Conservation (phyloP, 768 basidiomycete genomes). For the Trametes cingulata region DNA sequence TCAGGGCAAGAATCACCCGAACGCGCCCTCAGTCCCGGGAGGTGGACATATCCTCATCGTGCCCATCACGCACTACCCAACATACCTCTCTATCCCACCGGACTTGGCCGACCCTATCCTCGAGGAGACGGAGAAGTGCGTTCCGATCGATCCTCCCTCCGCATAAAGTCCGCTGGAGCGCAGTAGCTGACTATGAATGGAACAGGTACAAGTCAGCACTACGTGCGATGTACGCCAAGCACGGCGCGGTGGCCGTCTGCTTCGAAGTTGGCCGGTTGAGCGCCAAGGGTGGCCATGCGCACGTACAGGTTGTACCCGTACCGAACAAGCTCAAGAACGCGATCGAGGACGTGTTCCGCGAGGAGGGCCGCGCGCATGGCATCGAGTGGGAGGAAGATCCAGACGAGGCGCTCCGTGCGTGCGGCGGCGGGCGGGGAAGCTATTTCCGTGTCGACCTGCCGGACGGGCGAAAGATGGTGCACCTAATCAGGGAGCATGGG, state of each 20-base stretch:
- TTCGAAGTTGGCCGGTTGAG: constrained; percentile 88
- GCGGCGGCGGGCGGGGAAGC: constrained; percentile 56
- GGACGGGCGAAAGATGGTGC: constrained; percentile 80
- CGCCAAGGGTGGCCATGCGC: constrained; percentile 91
- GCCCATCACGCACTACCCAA: constrained; percentile 92
- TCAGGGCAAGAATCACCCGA: constrained; percentile 44
- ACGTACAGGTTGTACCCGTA: constrained; percentile 84
- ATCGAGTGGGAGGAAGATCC: constrained; percentile 77
- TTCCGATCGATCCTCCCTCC: not conserved
- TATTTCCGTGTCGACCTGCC: constrained; percentile 95
- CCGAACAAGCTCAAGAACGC: constrained; percentile 61
- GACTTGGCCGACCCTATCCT: constrained; percentile 76
- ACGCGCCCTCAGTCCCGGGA: constrained; percentile 68
- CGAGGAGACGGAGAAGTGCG: constrained; percentile 76
- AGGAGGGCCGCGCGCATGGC: constrained; percentile 65
- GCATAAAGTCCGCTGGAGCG: too few species aligned
- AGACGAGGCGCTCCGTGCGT: constrained; percentile 56
- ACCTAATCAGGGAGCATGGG: constrained; percentile 74
- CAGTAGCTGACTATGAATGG: not conserved
- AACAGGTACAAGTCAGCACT: constrained; percentile 79
- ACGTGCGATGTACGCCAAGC: constrained; percentile 66
- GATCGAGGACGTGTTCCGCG: constrained; percentile 70
- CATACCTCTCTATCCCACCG: constrained; percentile 76
- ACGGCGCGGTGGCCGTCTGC: constrained; percentile 66
- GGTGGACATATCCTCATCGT: constrained; percentile 96